Conservation (phyloP, 805 yeast genomes). For the Lipomyces oligophaga region DNA sequence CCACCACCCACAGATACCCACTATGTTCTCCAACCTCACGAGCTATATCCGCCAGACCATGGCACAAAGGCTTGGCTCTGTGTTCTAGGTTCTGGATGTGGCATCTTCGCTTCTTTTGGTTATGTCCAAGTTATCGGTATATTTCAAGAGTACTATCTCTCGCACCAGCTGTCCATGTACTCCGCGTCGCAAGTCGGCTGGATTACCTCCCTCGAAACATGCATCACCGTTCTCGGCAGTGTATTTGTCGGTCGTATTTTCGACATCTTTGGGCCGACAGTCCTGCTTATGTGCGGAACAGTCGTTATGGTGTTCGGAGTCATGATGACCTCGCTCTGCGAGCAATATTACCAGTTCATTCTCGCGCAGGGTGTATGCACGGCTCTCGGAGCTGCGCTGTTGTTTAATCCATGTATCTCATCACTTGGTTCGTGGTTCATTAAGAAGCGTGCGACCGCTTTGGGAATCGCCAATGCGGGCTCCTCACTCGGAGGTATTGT, state of each 20-base stretch:
- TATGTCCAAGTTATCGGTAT: constrained; percentile 36
- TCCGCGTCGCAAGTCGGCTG: constrained; percentile 35
- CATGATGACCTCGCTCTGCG: constrained; percentile 40
- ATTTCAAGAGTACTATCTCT: constrained; percentile 31
- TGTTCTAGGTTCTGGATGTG: constrained; percentile 53
- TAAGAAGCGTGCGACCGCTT: constrained; percentile 44
- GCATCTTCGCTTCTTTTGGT: constrained; percentile 58
- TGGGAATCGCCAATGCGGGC: constrained; percentile 48
- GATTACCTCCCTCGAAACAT: constrained; percentile 37
- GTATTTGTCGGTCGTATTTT: constrained; percentile 28
- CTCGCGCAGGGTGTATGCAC: constrained; percentile 48
- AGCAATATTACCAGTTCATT: constrained; percentile 49
- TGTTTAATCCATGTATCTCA: constrained; percentile 46
- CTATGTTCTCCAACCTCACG: constrained; percentile 11
- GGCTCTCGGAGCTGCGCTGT: constrained; percentile 45
- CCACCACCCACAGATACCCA: neutral
- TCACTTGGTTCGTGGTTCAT: constrained; percentile 47
- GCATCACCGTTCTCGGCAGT: constrained; percentile 30
- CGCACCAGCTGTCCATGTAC: constrained; percentile 25
- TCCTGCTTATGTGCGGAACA: constrained; percentile 27
- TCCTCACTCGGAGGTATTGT: constrained; percentile 51
- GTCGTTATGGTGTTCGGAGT: constrained; percentile 32
- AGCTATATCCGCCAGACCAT: constrained; percentile 12
- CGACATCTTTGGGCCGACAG: constrained; percentile 25
- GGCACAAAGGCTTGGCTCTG: constrained; percentile 47